Conservation (phyloP, 345 rosid genomes). For the sweet orange (Citrus sinensis) region DNA sequence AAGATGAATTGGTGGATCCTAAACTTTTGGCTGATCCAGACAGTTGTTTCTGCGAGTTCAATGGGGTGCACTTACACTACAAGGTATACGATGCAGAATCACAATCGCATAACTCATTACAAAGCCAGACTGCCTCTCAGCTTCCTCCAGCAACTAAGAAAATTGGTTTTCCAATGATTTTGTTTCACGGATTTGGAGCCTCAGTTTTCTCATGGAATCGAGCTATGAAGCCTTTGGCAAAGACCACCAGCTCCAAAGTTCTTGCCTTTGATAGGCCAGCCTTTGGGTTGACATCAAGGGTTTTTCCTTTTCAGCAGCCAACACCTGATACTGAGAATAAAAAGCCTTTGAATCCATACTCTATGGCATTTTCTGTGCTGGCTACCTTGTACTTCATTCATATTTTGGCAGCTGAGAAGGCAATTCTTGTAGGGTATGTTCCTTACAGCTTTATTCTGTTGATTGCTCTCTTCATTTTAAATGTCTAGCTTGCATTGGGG, state of each 20-base stretch:
- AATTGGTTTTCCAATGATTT: constrained; percentile 56
- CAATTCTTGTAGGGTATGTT: constrained; percentile 77
- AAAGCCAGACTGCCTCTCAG: constrained; percentile 8
- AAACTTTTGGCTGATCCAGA: constrained; percentile 72
- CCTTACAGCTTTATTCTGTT: not conserved
- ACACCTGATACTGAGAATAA: constrained; percentile 22
- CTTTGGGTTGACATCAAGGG: constrained; percentile 84
- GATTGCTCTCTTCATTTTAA: not conserved
- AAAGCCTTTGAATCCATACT: constrained; percentile 67
- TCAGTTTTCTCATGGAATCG: constrained; percentile 83
- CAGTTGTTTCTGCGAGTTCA: constrained; percentile 87
- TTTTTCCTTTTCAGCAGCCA: constrained; percentile 19
- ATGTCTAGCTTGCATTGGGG: not conserved
- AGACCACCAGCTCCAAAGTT: constrained; percentile 57
- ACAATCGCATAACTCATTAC: constrained; percentile 18
- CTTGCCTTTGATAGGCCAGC: constrained; percentile 93
- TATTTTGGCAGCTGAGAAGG: constrained; percentile 65
- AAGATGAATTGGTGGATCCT: constrained; percentile 68
- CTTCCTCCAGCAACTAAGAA: constrained; percentile 15
- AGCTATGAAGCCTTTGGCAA: constrained; percentile 69
- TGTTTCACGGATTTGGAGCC: constrained; percentile 93
- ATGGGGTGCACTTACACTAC: constrained; percentile 74
- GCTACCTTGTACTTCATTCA: constrained; percentile 71
- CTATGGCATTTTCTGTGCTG: constrained; percentile 77
- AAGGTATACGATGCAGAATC: constrained; percentile 48